phyloP scores from a whole-genome alignment of 805 yeast species.

The Candida piceae region DNA sequence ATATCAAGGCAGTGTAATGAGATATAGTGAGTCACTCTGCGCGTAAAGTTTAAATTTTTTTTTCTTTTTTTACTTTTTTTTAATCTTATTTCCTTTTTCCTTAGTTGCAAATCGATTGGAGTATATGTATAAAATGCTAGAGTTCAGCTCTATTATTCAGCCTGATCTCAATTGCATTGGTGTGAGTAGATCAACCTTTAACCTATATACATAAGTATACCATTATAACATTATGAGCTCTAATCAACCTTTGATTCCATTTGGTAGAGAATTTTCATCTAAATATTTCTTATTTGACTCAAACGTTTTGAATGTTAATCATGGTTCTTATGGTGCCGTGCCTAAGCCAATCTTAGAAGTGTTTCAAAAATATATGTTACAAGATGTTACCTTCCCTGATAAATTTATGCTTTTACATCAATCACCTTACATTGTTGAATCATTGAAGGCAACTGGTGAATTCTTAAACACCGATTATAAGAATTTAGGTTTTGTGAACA shows the following conservation, averaged over 20 bases:
- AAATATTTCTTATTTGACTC: constrained; percentile 40
- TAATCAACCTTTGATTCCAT: constrained; percentile 19
- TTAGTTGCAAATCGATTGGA: no score
- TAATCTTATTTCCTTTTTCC: no score
- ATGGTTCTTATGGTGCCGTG: constrained; percentile 59
- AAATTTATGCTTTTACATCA: constrained; percentile 31
- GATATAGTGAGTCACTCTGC: no score
- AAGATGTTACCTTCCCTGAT: constrained; percentile 43
- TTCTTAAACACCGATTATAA: constrained; percentile 43
- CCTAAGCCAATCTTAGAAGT: constrained; percentile 44
- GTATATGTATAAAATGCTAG: no score
- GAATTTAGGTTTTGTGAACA: constrained; percentile 48
- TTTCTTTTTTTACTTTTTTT: no score
- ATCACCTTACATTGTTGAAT: constrained; percentile 26
- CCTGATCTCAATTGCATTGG: no score
- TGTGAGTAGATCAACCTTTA: no score
- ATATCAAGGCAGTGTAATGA: no score
- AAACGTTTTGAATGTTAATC: constrained; percentile 46
- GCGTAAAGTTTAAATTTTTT: no score
- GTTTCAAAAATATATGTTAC: constrained; percentile 26
- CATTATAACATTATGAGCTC: no score
- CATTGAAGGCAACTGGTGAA: constrained; percentile 35
- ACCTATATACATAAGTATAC: no score
- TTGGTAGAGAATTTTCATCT: constrained; percentile 47
- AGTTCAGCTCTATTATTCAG: no score